Base-by-base conservation (phyloP, 192 early-diverging fungal genomes). In the Entomortierella chlamydospora region DNA sequence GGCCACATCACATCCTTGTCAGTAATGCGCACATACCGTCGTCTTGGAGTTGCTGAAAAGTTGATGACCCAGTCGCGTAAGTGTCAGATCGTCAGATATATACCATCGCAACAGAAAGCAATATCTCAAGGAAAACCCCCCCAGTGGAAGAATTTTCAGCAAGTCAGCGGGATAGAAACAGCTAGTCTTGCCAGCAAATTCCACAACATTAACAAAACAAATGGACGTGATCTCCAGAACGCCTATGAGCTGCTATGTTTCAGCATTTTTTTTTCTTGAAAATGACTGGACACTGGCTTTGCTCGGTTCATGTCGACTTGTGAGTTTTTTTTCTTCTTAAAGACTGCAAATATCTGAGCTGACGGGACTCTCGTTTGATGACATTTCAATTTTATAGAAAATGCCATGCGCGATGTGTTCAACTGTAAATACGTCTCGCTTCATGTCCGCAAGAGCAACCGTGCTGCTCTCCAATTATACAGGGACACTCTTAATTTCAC, bases 1-100 rank as follows among this genome's bases (percentile, higher is more conserved):
- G 98, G 98, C 23, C 98, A 99, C 80, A 98, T 99, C 61, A 99
- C 98, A 17, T 95, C 93, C 23, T 88, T 99, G 31, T 94, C 96
- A 29, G 98, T 99, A 20, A 93, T 99, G 95, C 90, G 98, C 61
- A 96, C 90, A 61, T 99, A 96, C 83, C 90, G 98, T 79, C 88
- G 97, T 57, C 85, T 99, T 30, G 98, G 98, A 52, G 83, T 99
- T n/a, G 98, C 98, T 13, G 94, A 98, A 71, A 96, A 96, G 68
- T 87, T 99, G 58, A 99, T 99, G 98, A 90, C 76, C 31, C 96
- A 98, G 87, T 88, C 94, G 17, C 92, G 92, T 91, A 85, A 81
- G 86, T 88, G 49, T 39, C 37, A 61, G 12, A 0, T 60, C 8
- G 11, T n/a, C 29, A 6, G 22, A 1, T 54, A 23, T 50, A 25